Percentiles rank a stretch among this genome's conserved stretches.
phyloP scores from a whole-genome alignment of 2,329 filamentous ascomycete species.

The Calonectria hongkongensis region DNA sequence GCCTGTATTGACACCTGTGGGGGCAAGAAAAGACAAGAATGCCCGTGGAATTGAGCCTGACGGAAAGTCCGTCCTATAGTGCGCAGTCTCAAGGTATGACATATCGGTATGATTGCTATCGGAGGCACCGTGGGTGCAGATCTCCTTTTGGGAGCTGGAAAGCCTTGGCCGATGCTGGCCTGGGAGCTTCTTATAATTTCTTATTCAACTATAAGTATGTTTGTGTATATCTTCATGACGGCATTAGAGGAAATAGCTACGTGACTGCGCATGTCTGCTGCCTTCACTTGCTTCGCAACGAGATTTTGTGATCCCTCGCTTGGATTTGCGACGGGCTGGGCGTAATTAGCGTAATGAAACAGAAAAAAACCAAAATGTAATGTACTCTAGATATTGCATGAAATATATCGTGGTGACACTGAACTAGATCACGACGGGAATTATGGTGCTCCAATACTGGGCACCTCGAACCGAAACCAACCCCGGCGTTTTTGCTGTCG shows the following conservation, averaged over 20 bases:
- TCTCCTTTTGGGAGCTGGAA: slow-evolving; percentile 80
- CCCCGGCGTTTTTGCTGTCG: slow-evolving; percentile 85
- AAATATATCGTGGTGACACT: slow-evolving; percentile 92
- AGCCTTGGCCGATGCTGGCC: slow-evolving; percentile 71
- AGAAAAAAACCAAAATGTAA: slow-evolving; percentile 51
- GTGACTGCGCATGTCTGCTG: slow-evolving; percentile 85
- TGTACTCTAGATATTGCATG: slow-evolving; percentile 72
- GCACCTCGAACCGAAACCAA: slow-evolving; percentile 78
- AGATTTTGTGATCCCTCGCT: slow-evolving; percentile 88
- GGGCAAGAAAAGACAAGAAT: background rate
- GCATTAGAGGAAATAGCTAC: slow-evolving; percentile 89
- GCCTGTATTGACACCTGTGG: background rate
- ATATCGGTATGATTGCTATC: slow-evolving; percentile 79
- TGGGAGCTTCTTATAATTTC: slow-evolving; percentile 81
- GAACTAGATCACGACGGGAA: slow-evolving; percentile 87
- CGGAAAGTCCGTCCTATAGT: slow-evolving; percentile 66
- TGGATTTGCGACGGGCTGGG: slow-evolving; percentile 86
- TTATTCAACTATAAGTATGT: slow-evolving; percentile 79
- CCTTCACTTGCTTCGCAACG: slow-evolving; percentile 87
- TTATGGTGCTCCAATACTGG: slow-evolving; percentile 88
- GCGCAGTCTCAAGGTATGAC: slow-evolving; percentile 71
- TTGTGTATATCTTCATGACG: slow-evolving; percentile 89
- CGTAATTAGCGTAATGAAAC: slow-evolving; percentile 60
- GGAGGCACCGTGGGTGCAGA: slow-evolving; percentile 85
- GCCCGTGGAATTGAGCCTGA: slow-evolving; percentile 67